Percentiles rank a stretch among this genome's conserved stretches.
Conservation (phyloP, 2,329 filamentous ascomycete genomes). For the Penicillium sclerotiorum region DNA sequence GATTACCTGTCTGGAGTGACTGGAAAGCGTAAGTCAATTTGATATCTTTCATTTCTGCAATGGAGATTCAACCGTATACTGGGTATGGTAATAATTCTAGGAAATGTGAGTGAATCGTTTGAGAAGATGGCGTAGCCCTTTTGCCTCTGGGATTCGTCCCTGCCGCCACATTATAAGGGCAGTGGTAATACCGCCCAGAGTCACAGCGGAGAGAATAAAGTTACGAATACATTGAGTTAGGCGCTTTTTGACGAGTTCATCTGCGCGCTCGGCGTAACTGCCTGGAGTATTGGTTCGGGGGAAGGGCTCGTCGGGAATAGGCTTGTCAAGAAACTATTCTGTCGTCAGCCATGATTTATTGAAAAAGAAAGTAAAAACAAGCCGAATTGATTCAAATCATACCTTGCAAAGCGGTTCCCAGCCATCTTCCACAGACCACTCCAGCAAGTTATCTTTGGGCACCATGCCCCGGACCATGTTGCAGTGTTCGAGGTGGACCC, state of each 20-base stretch:
- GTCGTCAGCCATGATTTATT: neutral
- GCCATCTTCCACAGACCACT: neutral
- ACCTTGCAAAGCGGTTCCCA: neutral
- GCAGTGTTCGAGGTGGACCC: neutral
- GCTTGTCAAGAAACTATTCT: neutral
- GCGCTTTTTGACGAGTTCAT: neutral
- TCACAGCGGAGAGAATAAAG: neutral
- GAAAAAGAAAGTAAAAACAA: no score
- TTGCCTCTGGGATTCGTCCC: no score
- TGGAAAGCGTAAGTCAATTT: no score
- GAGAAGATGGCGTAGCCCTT: no score
- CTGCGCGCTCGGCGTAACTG: neutral
- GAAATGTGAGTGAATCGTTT: no score
- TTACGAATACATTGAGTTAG: neutral
- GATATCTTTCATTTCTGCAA: no score
- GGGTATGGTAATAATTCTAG: no score
- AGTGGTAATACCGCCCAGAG: neutral
- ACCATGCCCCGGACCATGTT: neutral
- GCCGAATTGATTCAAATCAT: neutral
- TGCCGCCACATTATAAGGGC: no score
- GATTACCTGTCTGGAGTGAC: no score
- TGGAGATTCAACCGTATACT: no score
- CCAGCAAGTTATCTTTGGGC: neutral
- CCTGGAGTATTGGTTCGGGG: neutral
- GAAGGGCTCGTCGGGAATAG: neutral